Percentiles rank a stretch among this genome's conserved stretches.
Evolutionary conservation across 495 filamentous ascomycete genomes (phyloP).

Genomic region (Xylaria curta): DNA sequence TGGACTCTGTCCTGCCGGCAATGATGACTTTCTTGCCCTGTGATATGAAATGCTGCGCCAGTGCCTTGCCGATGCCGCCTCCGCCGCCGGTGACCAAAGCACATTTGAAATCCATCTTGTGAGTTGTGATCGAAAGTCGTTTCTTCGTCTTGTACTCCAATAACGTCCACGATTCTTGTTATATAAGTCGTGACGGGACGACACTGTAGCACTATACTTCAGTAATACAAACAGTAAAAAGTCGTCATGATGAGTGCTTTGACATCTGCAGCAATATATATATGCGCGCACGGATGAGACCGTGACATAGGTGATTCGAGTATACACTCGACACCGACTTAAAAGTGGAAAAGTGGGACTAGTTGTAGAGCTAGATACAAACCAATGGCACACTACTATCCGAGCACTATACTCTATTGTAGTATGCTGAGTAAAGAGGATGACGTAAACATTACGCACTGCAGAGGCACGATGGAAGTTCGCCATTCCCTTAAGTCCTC

Average conservation of each 20-base stretch:
- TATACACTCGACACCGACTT: no score
- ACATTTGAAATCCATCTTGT: slow-evolving; percentile 40
- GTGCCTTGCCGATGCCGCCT: slow-evolving; percentile 54
- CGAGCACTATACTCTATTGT: no score
- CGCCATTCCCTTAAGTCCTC: no score
- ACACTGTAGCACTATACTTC: neutral
- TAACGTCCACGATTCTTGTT: no score
- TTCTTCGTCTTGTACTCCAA: neutral
- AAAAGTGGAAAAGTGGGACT: no score
- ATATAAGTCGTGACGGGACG: neutral
- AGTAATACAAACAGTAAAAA: neutral
- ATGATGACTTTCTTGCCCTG: slow-evolving; percentile 55
- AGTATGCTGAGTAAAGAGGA: neutral
- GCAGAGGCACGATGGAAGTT: no score
- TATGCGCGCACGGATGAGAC: neutral
- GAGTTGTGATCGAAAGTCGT: neutral
- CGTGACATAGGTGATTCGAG: neutral
- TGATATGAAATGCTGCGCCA: slow-evolving; percentile 48
- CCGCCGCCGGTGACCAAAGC: slow-evolving; percentile 54
- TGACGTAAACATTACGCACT: neutral
- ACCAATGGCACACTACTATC: no score
- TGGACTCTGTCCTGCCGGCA: slow-evolving; percentile 54
- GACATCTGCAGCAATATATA: neutral
- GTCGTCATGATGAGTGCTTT: neutral
- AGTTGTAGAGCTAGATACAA: no score